Evolutionary conservation across 2,329 filamentous ascomycete species (phyloP), one percentile per base, ranked within the genome.

Genomic region (Colletotrichum kahawae): DNA sequence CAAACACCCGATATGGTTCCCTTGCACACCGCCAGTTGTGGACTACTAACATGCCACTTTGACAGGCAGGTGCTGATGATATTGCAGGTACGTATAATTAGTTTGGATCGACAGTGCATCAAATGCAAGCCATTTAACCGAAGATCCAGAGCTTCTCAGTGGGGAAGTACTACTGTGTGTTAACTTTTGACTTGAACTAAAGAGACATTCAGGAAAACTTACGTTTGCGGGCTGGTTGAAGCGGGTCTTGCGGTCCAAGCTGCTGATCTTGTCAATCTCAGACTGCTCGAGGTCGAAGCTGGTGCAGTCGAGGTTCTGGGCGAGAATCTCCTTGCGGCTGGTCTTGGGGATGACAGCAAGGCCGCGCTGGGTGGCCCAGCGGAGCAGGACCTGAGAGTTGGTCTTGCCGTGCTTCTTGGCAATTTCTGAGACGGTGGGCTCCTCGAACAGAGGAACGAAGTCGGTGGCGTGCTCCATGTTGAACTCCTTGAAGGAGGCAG

Each of bases 281-380:
- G 87, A 87, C 80, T 92, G 83, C 31, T 89, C 88, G 38, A 96
- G 85, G 79, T 95, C 89, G 82, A 94, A 96, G 77, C 85, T 86
- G 77, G 87, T 90, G 77, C 92, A 91, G 78, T 92, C 90, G 78
- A 96, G 85, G 85, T 95, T 95, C 87, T 93, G 88, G 74, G 86
- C 83, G 82, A 95, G 88, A 78, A 87, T 78, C 27, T 82, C 87
- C 77, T 77, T 81, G 78, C 84, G 89, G 85, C 84, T 93, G 77
- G 90, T 93, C 91, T 96, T 96, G 79, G 94, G 95, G 80, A 97
- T 97, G 79, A 97, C 93, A 63, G 94, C 94, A 71, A 97, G 88
- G 36, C 92, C 92, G 66, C 94, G 90, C 89, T 97, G 95, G 18
- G 95, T 97, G 27, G 95, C 92, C 95, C 95, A 98, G 80, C 95